A percentile compares a stretch with the other conserved stretches of the same genome.
These are phyloP conservation scores for Trametes punicea DNA, from an alignment of 768 basidiomycete species.

Conservation along the genomic window DNA sequence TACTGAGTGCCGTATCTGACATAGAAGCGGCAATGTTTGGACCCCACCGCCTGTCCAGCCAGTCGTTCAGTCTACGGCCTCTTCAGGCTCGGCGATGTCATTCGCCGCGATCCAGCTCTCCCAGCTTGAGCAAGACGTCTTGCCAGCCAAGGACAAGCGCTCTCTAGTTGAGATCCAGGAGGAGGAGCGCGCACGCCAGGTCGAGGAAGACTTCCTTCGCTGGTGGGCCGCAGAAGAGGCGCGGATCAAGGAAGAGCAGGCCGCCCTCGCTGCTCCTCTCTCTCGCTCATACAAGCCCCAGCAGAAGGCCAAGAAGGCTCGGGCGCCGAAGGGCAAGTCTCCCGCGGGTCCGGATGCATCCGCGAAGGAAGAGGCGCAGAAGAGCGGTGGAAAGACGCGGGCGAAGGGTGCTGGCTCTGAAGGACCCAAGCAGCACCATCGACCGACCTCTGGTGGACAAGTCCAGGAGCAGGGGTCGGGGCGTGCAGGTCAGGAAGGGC, in stretches of 20 bases:
- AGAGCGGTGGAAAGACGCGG: background rate
- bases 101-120: slow-evolving; percentile 83
- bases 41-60: slow-evolving; percentile 51
- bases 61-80: slow-evolving; percentile 30
- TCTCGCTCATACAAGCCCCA: background rate
- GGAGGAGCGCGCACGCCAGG: slow-evolving; percentile 65
- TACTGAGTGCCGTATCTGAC: background rate
- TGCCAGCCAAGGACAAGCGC: slow-evolving; percentile 47
- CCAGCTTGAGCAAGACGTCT: slow-evolving; percentile 54
- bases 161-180: slow-evolving; percentile 82
- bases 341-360: background rate
- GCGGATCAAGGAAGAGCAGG: slow-evolving; percentile 53
- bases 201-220: slow-evolving; percentile 76
- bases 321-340: slow-evolving; percentile 1
- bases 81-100: slow-evolving; percentile 44
- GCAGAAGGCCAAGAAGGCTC: slow-evolving; percentile 10
- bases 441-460: background rate
- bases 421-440: background rate
- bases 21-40: slow-evolving; percentile 60
- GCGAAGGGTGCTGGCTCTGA: background rate
- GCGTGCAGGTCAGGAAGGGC: background rate
- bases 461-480: background rate
- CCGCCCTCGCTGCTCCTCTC: slow-evolving; percentile 6
- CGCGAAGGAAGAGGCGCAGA: background rate
- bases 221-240: slow-evolving; percentile 91